A percentile compares a stretch with the other conserved stretches of the same genome.
These are phyloP conservation scores for Lentinula edodes DNA, from an alignment of 768 basidiomycete species.

Conservation along the genomic window DNA sequence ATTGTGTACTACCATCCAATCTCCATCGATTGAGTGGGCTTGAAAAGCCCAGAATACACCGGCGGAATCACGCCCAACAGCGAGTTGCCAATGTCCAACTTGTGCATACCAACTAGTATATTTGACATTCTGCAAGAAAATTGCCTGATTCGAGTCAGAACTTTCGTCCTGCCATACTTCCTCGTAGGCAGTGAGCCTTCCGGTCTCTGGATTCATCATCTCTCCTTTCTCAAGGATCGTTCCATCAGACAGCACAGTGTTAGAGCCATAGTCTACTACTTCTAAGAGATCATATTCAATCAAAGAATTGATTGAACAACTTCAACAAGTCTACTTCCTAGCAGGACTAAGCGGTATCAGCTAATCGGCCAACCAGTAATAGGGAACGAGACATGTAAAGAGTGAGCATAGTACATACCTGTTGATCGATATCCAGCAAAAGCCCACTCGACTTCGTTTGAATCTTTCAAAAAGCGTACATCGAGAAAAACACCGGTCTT, in stretches of 20 bases:
- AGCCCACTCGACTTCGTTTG: conserved; percentile 28
- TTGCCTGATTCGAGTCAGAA: conserved; percentile 6
- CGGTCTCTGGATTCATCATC: conserved; percentile 28
- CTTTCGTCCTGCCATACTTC: conserved; percentile 26
- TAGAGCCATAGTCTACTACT: conserved; percentile 21
- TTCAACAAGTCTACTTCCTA: no score
- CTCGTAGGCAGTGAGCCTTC: conserved; percentile 22
- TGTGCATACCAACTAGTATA: conserved; percentile 7
- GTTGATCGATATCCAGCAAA: conserved; percentile 29
- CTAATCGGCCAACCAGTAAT: neutral
- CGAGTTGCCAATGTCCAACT: conserved; percentile 7
- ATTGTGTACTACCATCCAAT: neutral
- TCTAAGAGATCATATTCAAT: conserved; percentile 10
- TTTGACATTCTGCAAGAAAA: conserved; percentile 7
- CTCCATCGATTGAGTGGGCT: neutral
- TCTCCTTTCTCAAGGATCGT: conserved; percentile 25
- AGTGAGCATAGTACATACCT: neutral
- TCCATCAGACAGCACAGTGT: conserved; percentile 21
- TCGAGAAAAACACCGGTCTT: conserved; percentile 28
- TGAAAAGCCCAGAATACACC: conserved; percentile 8
- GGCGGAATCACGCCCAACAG: neutral
- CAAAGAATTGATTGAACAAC: neutral
- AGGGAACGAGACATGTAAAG: no score
- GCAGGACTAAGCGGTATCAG: neutral
- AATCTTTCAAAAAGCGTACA: conserved; percentile 26